Evolutionary conservation across 805 yeast genomes (phyloP).

Genomic region (Candida nanaspora): DNA sequence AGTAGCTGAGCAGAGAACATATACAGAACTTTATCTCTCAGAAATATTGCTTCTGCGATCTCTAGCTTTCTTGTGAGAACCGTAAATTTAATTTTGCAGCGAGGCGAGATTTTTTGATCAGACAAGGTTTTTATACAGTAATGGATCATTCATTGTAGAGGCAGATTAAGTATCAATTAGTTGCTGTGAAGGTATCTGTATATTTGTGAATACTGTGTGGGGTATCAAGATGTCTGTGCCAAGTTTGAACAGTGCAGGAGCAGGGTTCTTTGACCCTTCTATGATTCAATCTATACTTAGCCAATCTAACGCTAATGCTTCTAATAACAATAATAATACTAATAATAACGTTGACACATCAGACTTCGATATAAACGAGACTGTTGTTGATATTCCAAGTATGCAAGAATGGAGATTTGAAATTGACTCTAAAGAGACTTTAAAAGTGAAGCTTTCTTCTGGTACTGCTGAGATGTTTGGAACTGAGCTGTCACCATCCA

Average conservation of each 20-base stretch:
- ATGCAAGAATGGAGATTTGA: slow-evolving; percentile 74
- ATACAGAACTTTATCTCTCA: too few relatives aligned
- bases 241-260: not conserved
- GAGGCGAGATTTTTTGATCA: too few relatives aligned
- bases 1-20: too few relatives aligned
- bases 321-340: not conserved
- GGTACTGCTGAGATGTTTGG: slow-evolving; percentile 93
- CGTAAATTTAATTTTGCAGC: too few relatives aligned
- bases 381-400: slow-evolving; percentile 17
- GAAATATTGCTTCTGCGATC: too few relatives aligned
- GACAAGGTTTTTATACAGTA: too few relatives aligned
- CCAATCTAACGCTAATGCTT: slow-evolving; percentile 3
- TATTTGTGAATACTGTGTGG: too few relatives aligned
- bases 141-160: too few relatives aligned
- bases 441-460: slow-evolving; percentile 42
- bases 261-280: slow-evolving; percentile 8
- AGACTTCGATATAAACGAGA: not conserved
- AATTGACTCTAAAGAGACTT: slow-evolving; percentile 37
- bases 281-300: slow-evolving; percentile 15
- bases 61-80: too few relatives aligned
- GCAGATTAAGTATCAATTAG: too few relatives aligned
- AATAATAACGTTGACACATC: not conserved
- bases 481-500: slow-evolving; percentile 76
- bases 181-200: too few relatives aligned
- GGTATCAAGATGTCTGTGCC: slow-evolving; percentile 1